Percentiles rank a stretch among this genome's conserved stretches.
phyloP scores from a whole-genome alignment of 371 early-diverging fungal species.

The Vairimorpha ceranae region DNA sequence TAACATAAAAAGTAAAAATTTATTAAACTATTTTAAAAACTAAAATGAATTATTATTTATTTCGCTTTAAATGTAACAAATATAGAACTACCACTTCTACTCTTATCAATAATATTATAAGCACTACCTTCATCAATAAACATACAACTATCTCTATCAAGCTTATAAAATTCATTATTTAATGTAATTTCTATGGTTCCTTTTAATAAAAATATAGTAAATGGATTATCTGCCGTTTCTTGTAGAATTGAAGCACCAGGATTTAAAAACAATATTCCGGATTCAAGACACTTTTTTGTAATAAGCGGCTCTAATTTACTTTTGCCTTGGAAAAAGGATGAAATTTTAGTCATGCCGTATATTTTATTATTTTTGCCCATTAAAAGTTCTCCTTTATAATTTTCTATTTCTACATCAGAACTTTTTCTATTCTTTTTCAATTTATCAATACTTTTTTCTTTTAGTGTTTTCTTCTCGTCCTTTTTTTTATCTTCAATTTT shows the following conservation, averaged over 20 bases:
- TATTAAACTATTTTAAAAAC: too few species aligned
- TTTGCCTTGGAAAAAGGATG: background rate
- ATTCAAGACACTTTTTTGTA: constrained; percentile 15
- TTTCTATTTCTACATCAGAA: background rate
- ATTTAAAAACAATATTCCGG: constrained; percentile 45
- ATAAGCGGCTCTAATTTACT: constrained; percentile 35
- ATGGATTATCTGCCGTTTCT: constrained; percentile 31
- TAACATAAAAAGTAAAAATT: too few species aligned
- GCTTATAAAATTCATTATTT: background rate
- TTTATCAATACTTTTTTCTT: background rate
- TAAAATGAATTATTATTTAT: background rate
- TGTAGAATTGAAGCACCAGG: constrained; percentile 29
- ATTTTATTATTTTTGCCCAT: background rate
- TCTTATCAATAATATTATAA: constrained; percentile 28
- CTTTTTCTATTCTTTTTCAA: background rate
- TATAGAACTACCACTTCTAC: constrained; percentile 13
- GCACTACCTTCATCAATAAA: constrained; percentile 29
- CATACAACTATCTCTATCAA: constrained; percentile 41
- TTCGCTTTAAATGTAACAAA: constrained; percentile 38
- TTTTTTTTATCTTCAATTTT: background rate
- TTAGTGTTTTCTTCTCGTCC: background rate
- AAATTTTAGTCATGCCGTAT: constrained; percentile 5
- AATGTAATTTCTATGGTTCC: constrained; percentile 36
- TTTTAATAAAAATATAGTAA: constrained; percentile 48
- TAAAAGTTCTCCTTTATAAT: background rate